Base-by-base conservation (phyloP, 2,329 filamentous ascomycete species). In the Ploettnerulaceae sp. region DNA sequence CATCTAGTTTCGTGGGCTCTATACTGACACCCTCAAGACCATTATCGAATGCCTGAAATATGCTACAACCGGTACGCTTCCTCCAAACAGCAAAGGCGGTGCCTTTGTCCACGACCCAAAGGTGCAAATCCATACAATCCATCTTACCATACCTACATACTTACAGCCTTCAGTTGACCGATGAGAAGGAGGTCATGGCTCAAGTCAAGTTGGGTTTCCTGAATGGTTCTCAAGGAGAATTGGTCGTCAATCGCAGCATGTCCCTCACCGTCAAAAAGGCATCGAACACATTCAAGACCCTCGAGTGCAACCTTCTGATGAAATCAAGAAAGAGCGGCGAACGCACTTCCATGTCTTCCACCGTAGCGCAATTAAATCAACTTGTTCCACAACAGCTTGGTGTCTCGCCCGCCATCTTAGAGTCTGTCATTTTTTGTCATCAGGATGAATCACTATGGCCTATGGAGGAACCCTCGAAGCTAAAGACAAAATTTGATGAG, bases 21-120 rank as follows among this genome's bases (percentile, higher is more conserved):
- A 17, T 20, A 18, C 24, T 47, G 12, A 53, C 37, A 29, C 4
- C 26, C 11, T 26, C n/a, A 46, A 78, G 72, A 97, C 93, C 48
- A 95, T 98, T 63, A 98, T 98, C 68, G 93, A 98, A 68, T 95
- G 89, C 65, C 84, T 98, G 62, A 96, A 96, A 65, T 98, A 96
- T 81, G 90, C 88, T 42, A 96, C 94, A 14, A 96, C 90, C 6
- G 94, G 93, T 47, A 86, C 94, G 61, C 77, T 95, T 37, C 93
- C 93, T 1, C 89, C 93, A 24, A 95, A 96, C 71, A 81, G 77
- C 71, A 86, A 83, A 57, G 85, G 86, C 21, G 90, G 89, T 24
- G 90, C 91, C 39, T 98, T 97, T 65, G 89, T 98, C 53, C 91
- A 98, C 65, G 93, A 98, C 61, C 93, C 93, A n/a, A 93, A 93